Evolutionary conservation across 192 early-diverging fungal species (phyloP), one percentile per base, ranked within the genome.

Genomic region (Coemansia sp.): DNA sequence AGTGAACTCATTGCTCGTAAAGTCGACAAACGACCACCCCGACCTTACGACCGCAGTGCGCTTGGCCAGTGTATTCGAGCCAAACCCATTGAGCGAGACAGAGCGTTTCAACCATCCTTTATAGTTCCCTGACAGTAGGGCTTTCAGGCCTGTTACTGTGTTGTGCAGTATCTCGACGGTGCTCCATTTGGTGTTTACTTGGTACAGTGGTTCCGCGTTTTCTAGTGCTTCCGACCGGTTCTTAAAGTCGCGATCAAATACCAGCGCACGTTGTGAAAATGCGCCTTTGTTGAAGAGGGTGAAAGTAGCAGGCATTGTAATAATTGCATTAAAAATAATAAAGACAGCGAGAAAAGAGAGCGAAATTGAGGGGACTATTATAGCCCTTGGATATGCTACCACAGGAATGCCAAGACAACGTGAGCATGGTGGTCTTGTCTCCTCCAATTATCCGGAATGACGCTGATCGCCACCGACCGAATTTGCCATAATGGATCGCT

Each of bases 11-110:
- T 71, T 71, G 61, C 69, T 55, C 47, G 34, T 57, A 57, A 64
- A 71, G 69, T 71, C 69, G 24, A 71, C 69, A 71, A 71, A 71
- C 62, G 69, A 71, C 69, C 69, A 71, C 2, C 69, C 69, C 15
- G 34, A 24, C 15, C 11, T 53, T 2, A 71, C 2, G 20, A 53
- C 16, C 3, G 34, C 46, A 6, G 44, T 24, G 10, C 62, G 46
- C 39, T 71, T 71, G 52, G 69, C 69, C 29, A 20, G 29, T 7
- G 69, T 52, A 8, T 38, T 41, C 7, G 62, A 64, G 62, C 29
- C 29, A 15, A 38, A 71, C 12, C 69, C 69, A 18, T 64, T 33
- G 46, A 71, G 44, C 22, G 8, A 43, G 0, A 50, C 69, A 7
- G 69, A 53, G 47, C 36, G 41, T 5, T 44, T 31, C 16, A 63